Evolutionary conservation across 345 rosid species (phyloP), one percentile per base, ranked within the genome.

Genomic region (Laguncularia racemosa): DNA sequence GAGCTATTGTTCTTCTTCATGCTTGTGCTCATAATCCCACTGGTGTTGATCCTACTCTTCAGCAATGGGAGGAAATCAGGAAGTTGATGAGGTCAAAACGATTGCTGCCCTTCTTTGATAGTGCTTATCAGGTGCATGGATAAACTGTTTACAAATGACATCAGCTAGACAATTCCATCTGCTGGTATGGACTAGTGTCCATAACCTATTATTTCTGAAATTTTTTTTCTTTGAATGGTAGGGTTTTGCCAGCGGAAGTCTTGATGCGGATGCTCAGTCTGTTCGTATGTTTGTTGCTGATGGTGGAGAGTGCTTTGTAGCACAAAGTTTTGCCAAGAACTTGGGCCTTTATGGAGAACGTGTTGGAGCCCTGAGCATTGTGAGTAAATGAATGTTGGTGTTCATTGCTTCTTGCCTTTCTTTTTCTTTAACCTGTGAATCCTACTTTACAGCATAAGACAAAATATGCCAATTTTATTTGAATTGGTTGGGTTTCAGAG

Each of bases 21-120:
- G 98, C 98, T 16, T 91, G 98, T 78, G 98, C 98, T 55, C 98
- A 91, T 67, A 92, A 92, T 72, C 98, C 99, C 19, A 89, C 97
- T 20, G 99, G 97, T 46, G 91, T 89, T 59, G 99, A 93, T 80
- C 96, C 97, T 56, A 89, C 86, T 61, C 62, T 73, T 76, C 72
- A 86, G 73, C 96, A 93, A 61, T 87, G 97, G 97, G 96, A 83
- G 73, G 83, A 75, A 61, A 89, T 92, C 73, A 76, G 95, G 76
- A 68, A 67, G 75, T 56, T 83, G 76, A 85, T 89, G 50, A 85
- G 97, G 47, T 83, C 90, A 13, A 89, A 79, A 78, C 70, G 76
- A 46, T 70, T 86, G 78, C 55, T 93, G 74, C 97, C 96, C 53
- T 93, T 86, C 78, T 93, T 93, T 76, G 97, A 92, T 28, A 92